Conservation (phyloP, 768 basidiomycete genomes). For the Pleurotus salmoneostramineus region DNA sequence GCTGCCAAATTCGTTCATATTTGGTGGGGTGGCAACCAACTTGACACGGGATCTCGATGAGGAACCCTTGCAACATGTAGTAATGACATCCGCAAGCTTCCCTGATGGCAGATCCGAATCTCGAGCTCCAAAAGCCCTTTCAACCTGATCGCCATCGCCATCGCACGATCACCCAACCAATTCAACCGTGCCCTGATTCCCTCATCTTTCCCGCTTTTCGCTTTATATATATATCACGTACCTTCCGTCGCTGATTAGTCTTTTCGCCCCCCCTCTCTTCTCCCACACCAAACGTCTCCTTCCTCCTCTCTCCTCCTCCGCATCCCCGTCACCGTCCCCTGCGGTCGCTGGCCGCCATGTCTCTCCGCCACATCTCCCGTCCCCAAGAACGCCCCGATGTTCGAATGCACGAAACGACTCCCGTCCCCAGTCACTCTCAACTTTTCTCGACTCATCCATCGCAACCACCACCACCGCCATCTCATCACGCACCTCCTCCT, state of each 20-base stretch:
- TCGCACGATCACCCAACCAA: conserved; percentile 49
- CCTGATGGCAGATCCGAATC: conserved; percentile 42
- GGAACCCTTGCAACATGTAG: not conserved
- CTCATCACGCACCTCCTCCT: conserved; percentile 24
- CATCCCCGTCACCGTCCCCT: conserved; percentile 10
- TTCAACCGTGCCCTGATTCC: conserved; percentile 39
- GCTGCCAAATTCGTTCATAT: conserved; percentile 8
- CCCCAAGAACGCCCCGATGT: conserved; percentile 52
- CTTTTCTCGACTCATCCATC: conserved; percentile 31
- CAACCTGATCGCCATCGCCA: conserved; percentile 57
- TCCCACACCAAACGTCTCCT: conserved; percentile 22
- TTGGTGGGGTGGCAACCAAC: conserved; percentile 5
- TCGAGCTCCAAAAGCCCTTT: conserved; percentile 18
- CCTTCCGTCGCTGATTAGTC: conserved; percentile 37
- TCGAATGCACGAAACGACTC: conserved; percentile 57
- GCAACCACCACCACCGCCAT: conserved; percentile 23
- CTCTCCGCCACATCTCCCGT: conserved; percentile 58
- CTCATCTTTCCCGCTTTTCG: conserved; percentile 36
- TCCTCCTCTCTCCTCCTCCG: conserved; percentile 12
- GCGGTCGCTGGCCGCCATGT: conserved; percentile 36
- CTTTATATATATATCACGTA: conserved; percentile 57
- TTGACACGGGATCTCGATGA: conserved; percentile 3
- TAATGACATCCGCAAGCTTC: conserved; percentile 39
- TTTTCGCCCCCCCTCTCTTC: conserved; percentile 43
- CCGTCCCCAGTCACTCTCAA: conserved; percentile 25